phyloP scores from a whole-genome alignment of 1,284 basidiomycete genomes.

The Tylopilus sp. region DNA sequence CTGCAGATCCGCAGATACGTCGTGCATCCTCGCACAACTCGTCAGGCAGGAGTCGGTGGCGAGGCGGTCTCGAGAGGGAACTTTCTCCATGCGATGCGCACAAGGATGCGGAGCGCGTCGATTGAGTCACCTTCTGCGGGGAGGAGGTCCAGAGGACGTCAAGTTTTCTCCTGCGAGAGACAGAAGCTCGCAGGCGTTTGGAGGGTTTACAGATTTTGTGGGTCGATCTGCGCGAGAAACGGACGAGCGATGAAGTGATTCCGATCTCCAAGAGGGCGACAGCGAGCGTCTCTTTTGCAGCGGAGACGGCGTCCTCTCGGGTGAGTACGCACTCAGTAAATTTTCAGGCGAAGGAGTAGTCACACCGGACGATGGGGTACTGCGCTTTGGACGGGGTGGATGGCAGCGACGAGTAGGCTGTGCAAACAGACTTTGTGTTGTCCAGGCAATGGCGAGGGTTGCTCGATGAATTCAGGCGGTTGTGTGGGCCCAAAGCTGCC shows the following conservation, averaged over 20 bases:
- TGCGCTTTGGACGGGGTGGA: constrained; percentile 64
- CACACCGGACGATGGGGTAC: constrained; percentile 73
- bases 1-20: too few relatives aligned
- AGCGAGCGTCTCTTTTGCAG: constrained; percentile 74
- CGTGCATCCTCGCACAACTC: too few relatives aligned
- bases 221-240: constrained; percentile 48
- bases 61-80: too few relatives aligned
- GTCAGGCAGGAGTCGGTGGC: too few relatives aligned
- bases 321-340: constrained; percentile 72
- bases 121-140: too few relatives aligned
- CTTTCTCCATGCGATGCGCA: too few relatives aligned
- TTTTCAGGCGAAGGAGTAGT: constrained; percentile 76
- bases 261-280: constrained; percentile 76
- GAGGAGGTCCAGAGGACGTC: constrained; percentile 60
- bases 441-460: constrained; percentile 47
- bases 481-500: constrained; percentile 23
- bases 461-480: too few relatives aligned
- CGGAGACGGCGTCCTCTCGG: constrained; percentile 45
- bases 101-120: too few relatives aligned
- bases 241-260: not conserved
- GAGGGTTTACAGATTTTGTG: constrained; percentile 76
- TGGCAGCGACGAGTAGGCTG: constrained; percentile 27
- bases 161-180: constrained; percentile 80
- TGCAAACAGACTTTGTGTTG: constrained; percentile 43
- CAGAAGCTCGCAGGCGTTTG: constrained; percentile 85